phyloP scores from a whole-genome alignment of 2,329 filamentous ascomycete species.

The Fusarium decemcellulare region DNA sequence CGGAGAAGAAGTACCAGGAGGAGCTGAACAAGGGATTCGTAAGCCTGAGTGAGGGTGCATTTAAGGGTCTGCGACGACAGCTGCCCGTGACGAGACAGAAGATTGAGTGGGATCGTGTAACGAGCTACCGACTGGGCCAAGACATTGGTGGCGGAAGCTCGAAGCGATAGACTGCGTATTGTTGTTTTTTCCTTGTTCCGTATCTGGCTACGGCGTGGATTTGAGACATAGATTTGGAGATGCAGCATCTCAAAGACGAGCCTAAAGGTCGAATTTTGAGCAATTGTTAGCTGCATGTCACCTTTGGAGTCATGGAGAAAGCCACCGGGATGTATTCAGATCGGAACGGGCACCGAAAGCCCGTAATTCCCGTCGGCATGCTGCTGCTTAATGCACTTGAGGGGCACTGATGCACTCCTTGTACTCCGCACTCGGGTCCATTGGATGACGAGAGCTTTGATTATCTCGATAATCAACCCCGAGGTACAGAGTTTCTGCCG shows the following conservation, averaged over 20 bases:
- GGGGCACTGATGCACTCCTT: not conserved
- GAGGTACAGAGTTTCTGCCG: not conserved
- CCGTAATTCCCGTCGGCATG: not conserved
- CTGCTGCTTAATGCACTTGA: not conserved
- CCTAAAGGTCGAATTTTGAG: slow-evolving; percentile 25
- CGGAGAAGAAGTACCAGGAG: slow-evolving; percentile 95
- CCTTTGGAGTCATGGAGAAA: not conserved
- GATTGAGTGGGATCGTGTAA: slow-evolving; percentile 99
- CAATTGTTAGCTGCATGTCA: slow-evolving; percentile 3
- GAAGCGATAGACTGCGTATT: slow-evolving; percentile 46
- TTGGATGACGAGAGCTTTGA: slow-evolving; percentile 1
- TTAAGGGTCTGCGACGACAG: slow-evolving; percentile 93
- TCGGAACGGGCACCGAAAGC: not conserved
- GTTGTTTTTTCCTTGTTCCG: slow-evolving; percentile 7
- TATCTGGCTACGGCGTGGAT: slow-evolving; percentile 17
- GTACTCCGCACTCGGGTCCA: not conserved
- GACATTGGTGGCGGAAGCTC: slow-evolving; percentile 80
- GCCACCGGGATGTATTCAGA: not conserved
- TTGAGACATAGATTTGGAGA: slow-evolving; percentile 29
- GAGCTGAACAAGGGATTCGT: slow-evolving; percentile 94
- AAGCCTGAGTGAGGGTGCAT: slow-evolving; percentile 90
- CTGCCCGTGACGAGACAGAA: slow-evolving; percentile 97
- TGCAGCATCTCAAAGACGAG: slow-evolving; percentile 5
- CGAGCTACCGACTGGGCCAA: slow-evolving; percentile 88
- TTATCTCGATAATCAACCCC: slow-evolving; percentile 27